Evolutionary conservation across 2,329 filamentous ascomycete species (phyloP), one percentile per base, ranked within the genome.

Genomic region (Aspergillus ochraceoroseus): DNA sequence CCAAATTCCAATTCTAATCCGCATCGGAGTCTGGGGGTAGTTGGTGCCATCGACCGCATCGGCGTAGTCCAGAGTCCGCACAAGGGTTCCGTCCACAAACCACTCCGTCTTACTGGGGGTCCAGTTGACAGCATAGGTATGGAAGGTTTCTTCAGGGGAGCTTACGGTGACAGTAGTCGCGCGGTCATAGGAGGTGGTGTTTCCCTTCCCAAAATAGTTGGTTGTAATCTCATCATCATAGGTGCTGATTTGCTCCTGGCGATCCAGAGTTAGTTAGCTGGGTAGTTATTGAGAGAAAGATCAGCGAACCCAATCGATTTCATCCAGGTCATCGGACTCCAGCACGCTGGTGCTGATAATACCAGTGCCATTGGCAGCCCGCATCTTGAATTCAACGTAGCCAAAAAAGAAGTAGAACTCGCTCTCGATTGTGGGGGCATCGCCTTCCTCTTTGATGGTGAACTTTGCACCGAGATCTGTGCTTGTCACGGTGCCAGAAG

Each of bases 381-480:
- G 88, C 74, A 95, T 76, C 34, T 79, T 82, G 51, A 95, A 77
- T 50, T 92, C 84, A 59, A 95, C 82, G 46, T 83, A 83, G 55
- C 92, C 92, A 63, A 95, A 98, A 86, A 96, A 95, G 71, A 98
- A 94, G 74, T 95, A 95, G 75, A 94, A 96, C 54, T 90, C 77
- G 47, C 87, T 92, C 48, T 77, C 74, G 42, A 98, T 78, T 60
- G 89, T 87, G 0, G 92, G 92, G 1, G 89, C 81, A 60, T 96
- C 86, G 50, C 89, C 88, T 36, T 80, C 73, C 60, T 80, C 70
- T 36, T 76, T 67, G 44, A 98, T 82, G 18, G 84, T 87, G 65
- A 98, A 94, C 19, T 77, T 78, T 17, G 79, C 89, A 51, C 92
- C 92, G 57, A 87, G 75, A 5, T 71, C 56, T 44, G 74, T 73